These are phyloP conservation scores for Microbotryomycetes sp. DNA, from an alignment of 1,284 basidiomycete species.

Conservation along the genomic window DNA sequence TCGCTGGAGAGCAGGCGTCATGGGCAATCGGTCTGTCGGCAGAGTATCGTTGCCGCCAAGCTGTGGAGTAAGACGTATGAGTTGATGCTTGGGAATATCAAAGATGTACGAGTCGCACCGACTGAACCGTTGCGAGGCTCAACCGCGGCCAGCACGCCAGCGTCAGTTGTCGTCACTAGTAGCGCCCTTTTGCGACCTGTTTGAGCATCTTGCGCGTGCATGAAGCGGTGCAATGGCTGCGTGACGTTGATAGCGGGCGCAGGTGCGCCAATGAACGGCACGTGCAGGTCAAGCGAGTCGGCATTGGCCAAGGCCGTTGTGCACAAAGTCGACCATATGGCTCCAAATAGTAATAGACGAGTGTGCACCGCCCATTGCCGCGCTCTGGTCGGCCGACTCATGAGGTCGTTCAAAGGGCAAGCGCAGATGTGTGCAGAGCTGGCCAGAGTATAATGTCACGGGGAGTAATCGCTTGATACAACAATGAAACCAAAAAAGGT, in stretches of 20 bases:
- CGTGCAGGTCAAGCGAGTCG: constrained; percentile 82
- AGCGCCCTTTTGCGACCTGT: constrained; percentile 43
- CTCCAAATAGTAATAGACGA: not conserved
- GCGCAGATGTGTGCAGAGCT: no score
- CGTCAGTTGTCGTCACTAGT: constrained; percentile 61
- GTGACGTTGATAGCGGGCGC: constrained; percentile 33
- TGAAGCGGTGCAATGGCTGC: constrained; percentile 4
- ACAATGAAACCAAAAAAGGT: not conserved
- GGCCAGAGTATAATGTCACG: not conserved
- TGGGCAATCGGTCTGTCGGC: not conserved
- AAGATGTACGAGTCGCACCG: no score
- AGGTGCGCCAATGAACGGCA: constrained; percentile 62
- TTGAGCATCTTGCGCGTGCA: not conserved
- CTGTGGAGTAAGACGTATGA: no score
- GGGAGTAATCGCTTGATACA: not conserved
- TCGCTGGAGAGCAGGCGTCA: not conserved
- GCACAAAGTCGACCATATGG: not conserved
- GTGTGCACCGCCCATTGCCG: not conserved
- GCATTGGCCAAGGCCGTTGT: constrained; percentile 40
- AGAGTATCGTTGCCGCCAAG: not conserved
- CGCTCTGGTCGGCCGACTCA: not conserved
- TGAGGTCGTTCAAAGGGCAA: not conserved
- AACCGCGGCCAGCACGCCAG: constrained; percentile 71
- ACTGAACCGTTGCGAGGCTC: constrained; percentile 63
- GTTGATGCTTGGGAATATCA: no score